Base-by-base conservation (phyloP, 2,329 filamentous ascomycete species). In the Seiridium unicorne region DNA sequence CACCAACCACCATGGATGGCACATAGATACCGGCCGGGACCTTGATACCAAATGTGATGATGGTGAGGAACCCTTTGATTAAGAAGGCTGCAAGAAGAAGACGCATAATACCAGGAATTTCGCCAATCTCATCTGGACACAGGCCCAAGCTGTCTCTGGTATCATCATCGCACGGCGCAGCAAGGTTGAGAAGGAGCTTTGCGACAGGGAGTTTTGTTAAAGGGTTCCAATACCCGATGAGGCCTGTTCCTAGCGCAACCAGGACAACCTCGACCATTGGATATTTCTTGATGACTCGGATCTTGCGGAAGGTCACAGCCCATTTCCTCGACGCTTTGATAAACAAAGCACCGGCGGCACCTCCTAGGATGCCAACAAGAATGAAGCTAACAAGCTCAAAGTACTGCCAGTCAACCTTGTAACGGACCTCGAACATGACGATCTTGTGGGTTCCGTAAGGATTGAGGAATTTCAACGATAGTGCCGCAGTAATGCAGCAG, bases 1-100 rank as follows among this genome's bases (percentile, higher is more conserved):
- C 95, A 64, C 95, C 95, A 18, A 98, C 92, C 35, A 98, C 95
- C 95, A 99, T 99, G 68, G 94, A 97, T 3, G 95, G 95, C 1
- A 99, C 93, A 68, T 99, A 99, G 66, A 99, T 97, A 64, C 95
- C 95, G 1, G 94, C 93, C 8, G 95, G 95, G 0, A 98, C 88
- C 81, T 98, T 98, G 81, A 97, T 93, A 34, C 94, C 94, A 75
- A 98, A 98, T 0, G 94, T 97, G 65, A 97, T 89, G 51, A 90
- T 88, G 0, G 95, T 98, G 47, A 99, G 77, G 51, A 94, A 81
- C 0, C 92, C 90, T 73, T 99, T 99, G 77, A 98, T 89, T 34
- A 97, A 76, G 65, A 98, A 95, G 0, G 94, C 94, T 18, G 88
- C 75, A 10, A 89, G 78, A 0, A 99, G 80, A 59, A 88, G 90